Evolutionary conservation across 1,284 basidiomycete species (phyloP).

Genomic region (Sporisorium scitamineum): DNA sequence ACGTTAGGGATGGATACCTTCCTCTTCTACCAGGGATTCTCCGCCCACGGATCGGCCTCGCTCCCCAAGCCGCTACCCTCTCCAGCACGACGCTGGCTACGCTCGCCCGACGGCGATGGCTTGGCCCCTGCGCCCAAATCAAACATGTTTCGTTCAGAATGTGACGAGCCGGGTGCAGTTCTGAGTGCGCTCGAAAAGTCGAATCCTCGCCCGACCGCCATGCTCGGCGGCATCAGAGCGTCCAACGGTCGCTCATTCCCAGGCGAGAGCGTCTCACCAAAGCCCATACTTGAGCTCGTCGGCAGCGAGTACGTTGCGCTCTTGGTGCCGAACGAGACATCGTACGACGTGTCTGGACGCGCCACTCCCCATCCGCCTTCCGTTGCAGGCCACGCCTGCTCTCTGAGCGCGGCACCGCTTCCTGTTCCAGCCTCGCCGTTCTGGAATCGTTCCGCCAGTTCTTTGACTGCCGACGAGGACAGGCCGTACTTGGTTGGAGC

Average conservation of each 20-base stretch:
- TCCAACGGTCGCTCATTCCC: conserved; percentile 19
- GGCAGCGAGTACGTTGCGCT: conserved; percentile 22
- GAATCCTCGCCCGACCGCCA: conserved; percentile 33
- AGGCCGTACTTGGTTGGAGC: conserved; percentile 18
- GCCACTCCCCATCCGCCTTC: conserved; percentile 28
- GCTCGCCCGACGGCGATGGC: conserved; percentile 26
- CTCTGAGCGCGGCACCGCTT: not conserved
- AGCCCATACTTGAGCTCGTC: conserved; percentile 14
- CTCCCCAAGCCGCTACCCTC: conserved; percentile 7
- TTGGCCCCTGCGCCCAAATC: conserved; percentile 19
- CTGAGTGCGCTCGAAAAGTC: conserved; percentile 29
- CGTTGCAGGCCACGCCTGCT: conserved; percentile 16
- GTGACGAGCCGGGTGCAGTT: conserved; percentile 8
- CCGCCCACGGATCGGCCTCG: conserved; percentile 44
- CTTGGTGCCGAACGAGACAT: conserved; percentile 33
- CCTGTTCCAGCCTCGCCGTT: conserved; percentile 7
- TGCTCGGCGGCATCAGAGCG: conserved; percentile 27
- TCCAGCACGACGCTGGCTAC: conserved; percentile 18
- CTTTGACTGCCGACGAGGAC: conserved; percentile 25
- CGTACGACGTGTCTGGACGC: conserved; percentile 33
- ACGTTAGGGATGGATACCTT: too few species aligned
- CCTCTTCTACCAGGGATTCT: conserved; percentile 38
- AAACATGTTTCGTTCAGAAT: conserved; percentile 19
- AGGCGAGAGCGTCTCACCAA: conserved; percentile 18
- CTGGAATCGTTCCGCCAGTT: conserved; percentile 32